These are phyloP conservation scores for Tuber melanosporum DNA, from an alignment of 495 filamentous ascomycete species.

Conservation along the genomic window DNA sequence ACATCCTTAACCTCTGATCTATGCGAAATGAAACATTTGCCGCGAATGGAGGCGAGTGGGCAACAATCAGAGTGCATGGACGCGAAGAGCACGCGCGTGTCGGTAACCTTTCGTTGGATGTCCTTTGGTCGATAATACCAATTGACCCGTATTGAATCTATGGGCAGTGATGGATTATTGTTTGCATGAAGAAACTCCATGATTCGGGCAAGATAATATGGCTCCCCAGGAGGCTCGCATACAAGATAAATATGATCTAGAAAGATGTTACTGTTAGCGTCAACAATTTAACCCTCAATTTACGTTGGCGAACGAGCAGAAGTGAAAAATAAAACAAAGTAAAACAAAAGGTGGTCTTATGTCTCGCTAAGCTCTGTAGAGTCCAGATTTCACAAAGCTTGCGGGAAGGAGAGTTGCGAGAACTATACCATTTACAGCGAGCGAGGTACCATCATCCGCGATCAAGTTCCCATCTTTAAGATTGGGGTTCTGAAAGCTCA, in stretches of 20 bases:
- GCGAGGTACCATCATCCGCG: constrained; percentile 82
- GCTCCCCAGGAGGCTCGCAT: constrained; percentile 95
- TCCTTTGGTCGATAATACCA: constrained; percentile 98
- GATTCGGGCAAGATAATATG: constrained; percentile 93
- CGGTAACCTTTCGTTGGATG: constrained; percentile 81
- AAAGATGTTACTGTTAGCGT: constrained; percentile 15
- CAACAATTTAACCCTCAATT: constrained; percentile 25
- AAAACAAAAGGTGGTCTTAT: not conserved
- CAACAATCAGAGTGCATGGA: constrained; percentile 98
- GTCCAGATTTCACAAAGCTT: constrained; percentile 12
- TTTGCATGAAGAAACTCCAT: constrained; percentile 92
- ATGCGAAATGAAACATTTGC: constrained; percentile 84
- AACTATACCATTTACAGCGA: constrained; percentile 71
- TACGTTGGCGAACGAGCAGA: constrained; percentile 6
- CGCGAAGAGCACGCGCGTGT: constrained; percentile 81
- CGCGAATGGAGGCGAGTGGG: constrained; percentile 82
- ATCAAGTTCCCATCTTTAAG: constrained; percentile 72
- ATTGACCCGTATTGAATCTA: constrained; percentile 87
- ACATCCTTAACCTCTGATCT: constrained; percentile 75
- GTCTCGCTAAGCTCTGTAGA: constrained; percentile 35
- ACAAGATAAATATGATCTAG: constrained; percentile 95
- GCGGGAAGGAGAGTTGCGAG: constrained; percentile 41
- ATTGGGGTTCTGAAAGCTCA: constrained; percentile 69
- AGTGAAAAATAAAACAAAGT: not conserved
- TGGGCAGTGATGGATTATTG: constrained; percentile 61